Evolutionary conservation across 345 rosid species (phyloP), one percentile per base, ranked within the genome.

Genomic region (Eucalyptus melliodora): DNA sequence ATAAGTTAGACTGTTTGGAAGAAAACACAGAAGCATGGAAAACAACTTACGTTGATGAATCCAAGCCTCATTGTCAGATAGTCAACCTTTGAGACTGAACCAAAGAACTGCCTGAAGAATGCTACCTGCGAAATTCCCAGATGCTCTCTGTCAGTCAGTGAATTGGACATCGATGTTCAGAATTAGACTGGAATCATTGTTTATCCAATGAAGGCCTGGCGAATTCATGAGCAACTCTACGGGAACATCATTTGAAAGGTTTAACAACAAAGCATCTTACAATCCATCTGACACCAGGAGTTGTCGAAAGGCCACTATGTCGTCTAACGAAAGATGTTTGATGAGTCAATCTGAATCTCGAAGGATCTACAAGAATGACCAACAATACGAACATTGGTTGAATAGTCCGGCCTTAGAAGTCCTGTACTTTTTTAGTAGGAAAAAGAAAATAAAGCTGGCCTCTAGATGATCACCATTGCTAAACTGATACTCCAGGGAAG

Each of bases 211-310:
- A 77, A 8, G 47, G 85, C 6, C 85, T 12, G 0, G 85, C 5
- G 26, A 40, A 40, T 77, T 77, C 30, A 40, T 77, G 47, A 23
- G 47, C 47, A 11, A 77, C 47, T 1, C 85, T 77, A 23, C 30
- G 0, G 9, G 85, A 77, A 45, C 60, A 17, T 87, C 50, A 59
- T 59, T 19, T 17, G 50, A 72, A 65, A 49, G 17, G 87, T 7
- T 42, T 69, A 69, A 31, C 2, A 88, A 53, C 16, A 23, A 72
- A 37, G 82, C 19, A 53, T 80, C 94, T 91, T 90, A 93, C 93
- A 80, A 92, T 92, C 95, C 95, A 93, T 92, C 90, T 89, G 88
- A 93, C 81, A 16, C 92, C 94, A 56, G 95, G 94, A 16, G 92
- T 87, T 5, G 93, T 85, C 3, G 92, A 91, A 51, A 89, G 49